Percentiles rank a stretch among this genome's conserved stretches.
Conservation (phyloP, 768 basidiomycete species). For the Rhodotorula babjevae region DNA sequence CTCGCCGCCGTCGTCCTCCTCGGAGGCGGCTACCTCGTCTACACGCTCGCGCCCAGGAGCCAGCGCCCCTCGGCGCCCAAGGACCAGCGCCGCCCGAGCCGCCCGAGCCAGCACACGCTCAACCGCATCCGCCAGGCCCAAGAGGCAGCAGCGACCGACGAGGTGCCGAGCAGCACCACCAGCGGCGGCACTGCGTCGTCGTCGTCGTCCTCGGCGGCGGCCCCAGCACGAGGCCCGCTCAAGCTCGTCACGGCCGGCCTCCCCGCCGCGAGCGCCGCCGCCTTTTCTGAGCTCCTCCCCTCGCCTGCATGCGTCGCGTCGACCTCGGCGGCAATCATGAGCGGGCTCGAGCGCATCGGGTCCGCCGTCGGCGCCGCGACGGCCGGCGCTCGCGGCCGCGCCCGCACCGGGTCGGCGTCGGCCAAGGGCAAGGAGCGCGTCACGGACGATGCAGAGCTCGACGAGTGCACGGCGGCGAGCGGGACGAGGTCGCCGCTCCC, state of each 20-base stretch:
- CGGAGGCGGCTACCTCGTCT: conserved; percentile 4
- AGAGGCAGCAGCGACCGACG: not conserved
- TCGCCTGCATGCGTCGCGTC: conserved; percentile 13
- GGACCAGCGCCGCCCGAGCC: conserved; percentile 2
- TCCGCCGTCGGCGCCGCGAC: not conserved
- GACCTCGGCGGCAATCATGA: conserved; percentile 5
- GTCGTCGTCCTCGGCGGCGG: too few species aligned
- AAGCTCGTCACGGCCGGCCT: not conserved
- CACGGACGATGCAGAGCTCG: not conserved
- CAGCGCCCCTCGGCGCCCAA: not conserved
- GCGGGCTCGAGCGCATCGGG: conserved; percentile 3
- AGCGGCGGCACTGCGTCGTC: too few species aligned
- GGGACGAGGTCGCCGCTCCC: not conserved
- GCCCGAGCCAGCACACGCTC: not conserved
- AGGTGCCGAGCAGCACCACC: not conserved
- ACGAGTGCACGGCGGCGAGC: not conserved
- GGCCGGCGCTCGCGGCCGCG: not conserved
- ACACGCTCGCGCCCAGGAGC: not conserved
- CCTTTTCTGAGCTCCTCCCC: not conserved
- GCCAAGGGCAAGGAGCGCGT: conserved; percentile 3
- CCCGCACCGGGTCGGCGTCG: not conserved
- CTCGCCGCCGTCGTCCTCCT: conserved; percentile 15
- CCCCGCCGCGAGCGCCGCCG: too few species aligned
- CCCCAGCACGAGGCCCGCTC: not conserved
- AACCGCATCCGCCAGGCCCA: conserved; percentile 11